Evolutionary conservation across 345 rosid species (phyloP).

Genomic region (Barbarea vulgaris): DNA sequence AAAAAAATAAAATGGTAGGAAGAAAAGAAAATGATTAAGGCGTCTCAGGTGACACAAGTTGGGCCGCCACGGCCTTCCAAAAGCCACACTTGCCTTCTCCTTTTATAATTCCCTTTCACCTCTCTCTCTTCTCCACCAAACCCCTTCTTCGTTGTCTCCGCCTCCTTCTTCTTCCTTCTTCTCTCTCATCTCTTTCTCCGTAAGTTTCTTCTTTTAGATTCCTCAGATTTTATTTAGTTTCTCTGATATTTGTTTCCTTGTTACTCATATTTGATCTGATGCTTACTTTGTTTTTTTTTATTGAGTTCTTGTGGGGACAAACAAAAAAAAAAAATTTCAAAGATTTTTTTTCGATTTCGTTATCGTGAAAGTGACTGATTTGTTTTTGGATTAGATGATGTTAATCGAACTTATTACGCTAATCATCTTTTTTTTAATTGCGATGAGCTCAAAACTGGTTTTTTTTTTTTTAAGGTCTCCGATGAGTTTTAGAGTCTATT

Average conservation of each 20-base stretch:
- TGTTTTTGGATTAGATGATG: not conserved
- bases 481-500: not conserved
- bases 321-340: too few relatives aligned
- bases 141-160: conserved; percentile 19
- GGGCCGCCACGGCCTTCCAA: conserved; percentile 23
- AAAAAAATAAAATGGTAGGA: not conserved
- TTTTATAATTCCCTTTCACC: not conserved
- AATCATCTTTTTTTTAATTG: not conserved
- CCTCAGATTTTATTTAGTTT: not conserved
- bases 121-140: not conserved
- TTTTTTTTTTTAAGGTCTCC: not conserved
- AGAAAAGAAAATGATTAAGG: not conserved
- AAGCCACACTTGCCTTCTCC: conserved; percentile 19
- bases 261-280: not conserved
- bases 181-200: not conserved
- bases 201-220: not conserved
- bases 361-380: not conserved
- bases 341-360: not conserved
- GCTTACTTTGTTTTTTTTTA: not conserved
- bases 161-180: not conserved
- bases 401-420: not conserved
- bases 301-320: conserved; percentile 1
- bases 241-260: not conserved
- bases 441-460: not conserved
- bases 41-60: conserved; percentile 15